Conservation (phyloP, 2,329 filamentous ascomycete genomes). For the Biscogniauxia sp. region DNA sequence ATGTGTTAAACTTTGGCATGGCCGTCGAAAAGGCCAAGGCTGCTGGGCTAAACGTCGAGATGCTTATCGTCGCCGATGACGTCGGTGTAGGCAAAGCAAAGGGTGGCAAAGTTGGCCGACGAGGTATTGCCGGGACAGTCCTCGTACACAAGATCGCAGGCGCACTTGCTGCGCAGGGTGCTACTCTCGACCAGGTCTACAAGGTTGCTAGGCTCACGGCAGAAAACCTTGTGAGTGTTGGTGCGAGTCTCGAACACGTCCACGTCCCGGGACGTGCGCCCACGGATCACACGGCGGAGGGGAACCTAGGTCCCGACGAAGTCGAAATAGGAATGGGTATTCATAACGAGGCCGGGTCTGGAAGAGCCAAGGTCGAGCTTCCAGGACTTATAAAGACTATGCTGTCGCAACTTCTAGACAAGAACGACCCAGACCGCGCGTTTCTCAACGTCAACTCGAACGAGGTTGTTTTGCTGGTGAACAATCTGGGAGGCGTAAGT, state of each 20-base stretch:
- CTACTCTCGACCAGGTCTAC: slow-evolving; percentile 67
- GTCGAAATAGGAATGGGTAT: slow-evolving; percentile 75
- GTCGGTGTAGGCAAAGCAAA: slow-evolving; percentile 79
- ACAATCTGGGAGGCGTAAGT: slow-evolving; percentile 74
- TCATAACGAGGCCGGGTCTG: slow-evolving; percentile 66
- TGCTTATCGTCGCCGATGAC: slow-evolving; percentile 91
- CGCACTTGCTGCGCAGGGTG: slow-evolving; percentile 72
- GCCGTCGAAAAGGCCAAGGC: slow-evolving; percentile 89
- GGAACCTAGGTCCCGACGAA: slow-evolving; percentile 53
- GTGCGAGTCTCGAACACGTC: slow-evolving; percentile 84
- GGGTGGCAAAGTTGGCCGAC: slow-evolving; percentile 86
- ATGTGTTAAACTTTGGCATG: slow-evolving; percentile 90
- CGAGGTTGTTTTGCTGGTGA: slow-evolving; percentile 68
- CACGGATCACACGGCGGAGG: slow-evolving; percentile 49
- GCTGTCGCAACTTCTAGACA: slow-evolving; percentile 67
- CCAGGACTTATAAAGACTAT: slow-evolving; percentile 60
- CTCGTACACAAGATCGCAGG: slow-evolving; percentile 89
- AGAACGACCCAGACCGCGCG: slow-evolving; percentile 64
- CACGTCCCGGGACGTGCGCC: slow-evolving; percentile 78
- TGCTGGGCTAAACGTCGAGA: slow-evolving; percentile 73
- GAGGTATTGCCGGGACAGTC: slow-evolving; percentile 89
- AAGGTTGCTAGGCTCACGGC: slow-evolving; percentile 69
- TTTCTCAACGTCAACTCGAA: slow-evolving; percentile 62
- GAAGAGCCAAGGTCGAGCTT: slow-evolving; percentile 49
- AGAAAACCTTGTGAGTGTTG: slow-evolving; percentile 78